A percentile compares a stretch with the other conserved stretches of the same genome.
Conservation (phyloP, 1,139 yeast species). For the Saccharomycopsis phalli region DNA sequence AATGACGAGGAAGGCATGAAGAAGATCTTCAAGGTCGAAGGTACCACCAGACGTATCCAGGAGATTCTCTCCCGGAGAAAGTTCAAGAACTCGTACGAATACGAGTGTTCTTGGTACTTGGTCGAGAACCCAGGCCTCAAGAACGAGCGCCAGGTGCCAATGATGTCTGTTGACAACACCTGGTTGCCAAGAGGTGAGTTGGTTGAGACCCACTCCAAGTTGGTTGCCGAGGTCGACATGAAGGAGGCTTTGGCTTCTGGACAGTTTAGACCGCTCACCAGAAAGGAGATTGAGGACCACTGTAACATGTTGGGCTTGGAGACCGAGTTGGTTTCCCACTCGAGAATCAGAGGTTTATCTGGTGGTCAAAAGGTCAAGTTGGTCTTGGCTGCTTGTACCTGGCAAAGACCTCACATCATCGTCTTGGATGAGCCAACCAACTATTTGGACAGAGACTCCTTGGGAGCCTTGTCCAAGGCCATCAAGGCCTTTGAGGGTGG, state of each 20-base stretch:
- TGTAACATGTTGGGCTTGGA: conserved; percentile 98
- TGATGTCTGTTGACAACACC: conserved; percentile 99
- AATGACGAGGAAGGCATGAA: conserved; percentile 96
- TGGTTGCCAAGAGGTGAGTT: conserved; percentile 99
- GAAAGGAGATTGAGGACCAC: conserved; percentile 99
- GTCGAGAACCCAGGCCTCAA: conserved; percentile 99
- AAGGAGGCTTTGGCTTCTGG: conserved; percentile 99
- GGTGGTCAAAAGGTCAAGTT: conserved; percentile 99
- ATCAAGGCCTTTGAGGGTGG: conserved; percentile 99
- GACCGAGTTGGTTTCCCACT: conserved; percentile 97
- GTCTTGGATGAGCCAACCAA: conserved; percentile 99
- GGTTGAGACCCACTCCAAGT: conserved; percentile 95
- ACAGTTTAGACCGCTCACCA: conserved; percentile 99
- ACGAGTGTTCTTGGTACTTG: conserved; percentile 92
- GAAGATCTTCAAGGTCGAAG: conserved; percentile 98
- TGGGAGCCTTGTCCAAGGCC: conserved; percentile 99
- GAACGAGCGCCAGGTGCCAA: conserved; percentile 98
- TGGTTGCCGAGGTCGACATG: conserved; percentile 99
- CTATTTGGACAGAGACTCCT: conserved; percentile 98
- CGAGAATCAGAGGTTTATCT: conserved; percentile 99
- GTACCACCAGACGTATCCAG: conserved; percentile 94
- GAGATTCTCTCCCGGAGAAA: conserved; percentile 97
- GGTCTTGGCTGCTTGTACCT: conserved; percentile 99
- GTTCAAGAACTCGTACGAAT: conserved; percentile 99
- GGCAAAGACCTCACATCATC: conserved; percentile 99